Conservation (phyloP, 192 early-diverging fungal genomes). For the Backusella psychrophila region DNA sequence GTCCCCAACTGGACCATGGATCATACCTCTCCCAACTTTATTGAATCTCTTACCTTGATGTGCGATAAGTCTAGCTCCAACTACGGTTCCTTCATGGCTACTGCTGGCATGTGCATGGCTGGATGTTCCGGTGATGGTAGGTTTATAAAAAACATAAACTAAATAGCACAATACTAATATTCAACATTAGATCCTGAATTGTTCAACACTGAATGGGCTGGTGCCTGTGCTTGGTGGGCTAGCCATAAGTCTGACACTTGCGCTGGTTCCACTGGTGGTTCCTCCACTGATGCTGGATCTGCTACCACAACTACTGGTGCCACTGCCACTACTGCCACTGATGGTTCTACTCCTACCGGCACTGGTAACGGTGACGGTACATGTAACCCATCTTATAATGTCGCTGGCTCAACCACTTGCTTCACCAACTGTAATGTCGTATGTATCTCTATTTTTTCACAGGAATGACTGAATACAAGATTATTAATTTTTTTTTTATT, state of each 20-base stretch:
- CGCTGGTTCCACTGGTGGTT: background rate
- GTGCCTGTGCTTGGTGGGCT: slow-evolving; percentile 7
- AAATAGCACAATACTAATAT: too few species aligned
- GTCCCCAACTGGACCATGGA: background rate
- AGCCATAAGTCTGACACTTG: background rate
- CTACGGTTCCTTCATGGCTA: background rate
- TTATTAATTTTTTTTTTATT: background rate
- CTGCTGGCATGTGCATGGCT: background rate
- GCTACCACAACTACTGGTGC: background rate
- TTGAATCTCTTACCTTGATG: background rate
- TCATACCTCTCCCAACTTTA: background rate
- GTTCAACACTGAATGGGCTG: background rate
- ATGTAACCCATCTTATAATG: slow-evolving; percentile 4
- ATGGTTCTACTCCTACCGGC: background rate
- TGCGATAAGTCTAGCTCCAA: background rate
- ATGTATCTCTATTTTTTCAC: background rate
- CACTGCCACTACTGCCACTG: background rate
- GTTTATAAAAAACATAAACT: too few species aligned
- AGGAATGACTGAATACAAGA: too few species aligned
- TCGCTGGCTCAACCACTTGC: background rate
- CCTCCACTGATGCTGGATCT: too few species aligned
- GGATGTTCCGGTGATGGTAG: background rate
- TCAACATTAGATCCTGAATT: background rate
- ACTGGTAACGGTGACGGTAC: background rate
- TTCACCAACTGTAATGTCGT: background rate